phyloP scores from a whole-genome alignment of 1,284 basidiomycete genomes.

The Lentinula novae-zelandiae region DNA sequence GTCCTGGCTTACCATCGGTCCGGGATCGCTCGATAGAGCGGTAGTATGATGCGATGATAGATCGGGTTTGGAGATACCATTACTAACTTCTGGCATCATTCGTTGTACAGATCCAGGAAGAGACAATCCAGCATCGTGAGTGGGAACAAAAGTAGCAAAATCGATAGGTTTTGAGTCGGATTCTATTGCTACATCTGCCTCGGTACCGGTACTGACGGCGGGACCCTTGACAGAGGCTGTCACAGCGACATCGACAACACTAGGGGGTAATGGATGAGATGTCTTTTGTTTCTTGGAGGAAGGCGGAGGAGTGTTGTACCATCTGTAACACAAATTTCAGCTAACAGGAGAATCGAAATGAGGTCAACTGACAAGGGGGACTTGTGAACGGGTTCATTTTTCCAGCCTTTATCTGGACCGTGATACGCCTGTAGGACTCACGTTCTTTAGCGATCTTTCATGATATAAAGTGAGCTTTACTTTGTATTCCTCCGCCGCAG shows the following conservation, averaged over 20 bases:
- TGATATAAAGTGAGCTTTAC: constrained; percentile 27
- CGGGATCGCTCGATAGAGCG: constrained; percentile 26
- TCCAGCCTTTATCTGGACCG: constrained; percentile 68
- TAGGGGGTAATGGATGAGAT: constrained; percentile 8
- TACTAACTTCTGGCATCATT: constrained; percentile 15
- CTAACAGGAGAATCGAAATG: constrained; percentile 1
- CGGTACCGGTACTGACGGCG: background rate
- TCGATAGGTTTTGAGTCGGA: constrained; percentile 59
- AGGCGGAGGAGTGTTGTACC: constrained; percentile 62
- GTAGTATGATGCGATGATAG: constrained; percentile 18
- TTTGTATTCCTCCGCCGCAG: constrained; percentile 75
- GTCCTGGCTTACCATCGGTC: constrained; percentile 50
- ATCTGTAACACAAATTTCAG: constrained; percentile 37
- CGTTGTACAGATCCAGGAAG: constrained; percentile 17
- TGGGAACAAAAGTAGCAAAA: constrained; percentile 66
- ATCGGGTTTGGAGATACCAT: constrained; percentile 21
- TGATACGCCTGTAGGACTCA: constrained; percentile 47
- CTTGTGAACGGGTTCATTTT: constrained; percentile 60
- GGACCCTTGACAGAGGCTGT: background rate
- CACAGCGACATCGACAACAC: background rate
- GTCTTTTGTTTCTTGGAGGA: constrained; percentile 32
- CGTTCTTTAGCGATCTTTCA: constrained; percentile 5
- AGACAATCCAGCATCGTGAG: constrained; percentile 58
- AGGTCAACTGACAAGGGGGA: constrained; percentile 58
- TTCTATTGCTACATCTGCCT: constrained; percentile 4